Evolutionary conservation across 768 basidiomycete species (phyloP), one percentile per base, ranked within the genome.

Genomic region (Mycena amicta): DNA sequence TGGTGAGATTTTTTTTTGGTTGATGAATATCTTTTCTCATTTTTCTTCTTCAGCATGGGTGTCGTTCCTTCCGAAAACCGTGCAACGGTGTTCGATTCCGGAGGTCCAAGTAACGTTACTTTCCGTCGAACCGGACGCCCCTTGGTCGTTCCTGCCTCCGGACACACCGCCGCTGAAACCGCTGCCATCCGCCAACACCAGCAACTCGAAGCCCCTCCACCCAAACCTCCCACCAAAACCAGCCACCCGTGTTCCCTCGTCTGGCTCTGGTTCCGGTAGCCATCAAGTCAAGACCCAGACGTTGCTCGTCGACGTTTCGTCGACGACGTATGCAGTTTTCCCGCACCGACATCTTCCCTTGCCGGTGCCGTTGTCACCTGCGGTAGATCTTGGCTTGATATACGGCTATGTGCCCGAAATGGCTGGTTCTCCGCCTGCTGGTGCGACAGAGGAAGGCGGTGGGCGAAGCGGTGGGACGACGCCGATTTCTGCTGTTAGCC

Each of bases 1-100:
- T 63, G 87, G 92, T 92, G 63, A 58, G 85, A 73, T 15, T 31
- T 28, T 27, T 52, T 40, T 46, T 59, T 43, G 50, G 52, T 30
- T 49, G 40, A 26, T 57, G 52, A 26, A 27, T 58, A 39, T 41
- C n/a, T 52, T 18, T 12, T 51, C 45, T 63, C 40, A 53, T 53
- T 47, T 52, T n/a, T n/a, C n/a, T n/a, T 53, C 29, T 37, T n/a
- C 64, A 93, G 92, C 84, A 49, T 93, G 92, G 92, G 77, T 77
- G 31, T 72, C 69, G 11, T 80, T 83, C 60, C 71, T 90, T 23
- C 75, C 79, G 1, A 72, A 70, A 25, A 71, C 74, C 11, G 71
- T 78, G 3, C 66, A 76, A 13, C 64, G 70, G 6, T 75, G 72
- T 5, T 77, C 79, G 31, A 71, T 81, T n/a, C 77, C 78, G 1